Evolutionary conservation across 1,284 basidiomycete species (phyloP), one percentile per base, ranked within the genome.

Genomic region (Trametes sp.): DNA sequence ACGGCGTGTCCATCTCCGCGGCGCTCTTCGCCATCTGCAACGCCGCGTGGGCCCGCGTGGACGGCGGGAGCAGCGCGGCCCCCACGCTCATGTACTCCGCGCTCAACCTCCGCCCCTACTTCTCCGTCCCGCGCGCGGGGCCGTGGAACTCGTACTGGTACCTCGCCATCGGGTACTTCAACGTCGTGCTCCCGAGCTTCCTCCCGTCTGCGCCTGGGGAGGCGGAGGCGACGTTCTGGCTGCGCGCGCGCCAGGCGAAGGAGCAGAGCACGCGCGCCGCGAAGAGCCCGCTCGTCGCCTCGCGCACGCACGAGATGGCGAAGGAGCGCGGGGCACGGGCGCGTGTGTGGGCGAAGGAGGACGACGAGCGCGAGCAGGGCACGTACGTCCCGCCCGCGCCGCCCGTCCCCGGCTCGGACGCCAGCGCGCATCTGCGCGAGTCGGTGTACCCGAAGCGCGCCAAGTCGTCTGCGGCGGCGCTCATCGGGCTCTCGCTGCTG

Each of bases 51-150:
- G 83, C 82, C 14, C 80, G 81, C 65, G 81, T 82, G 44, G 78
- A 78, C 35, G 68, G 72, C 29, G 75, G 79, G 29, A 77, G 80
- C 54, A 76, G 75, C 64, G 81, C 85, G 62, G 74, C 87, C 51
- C 90, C 91, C 6, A 82, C 81, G 84, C 84, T 93, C 85, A 88
- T 93, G 84, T 94, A 93, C 73, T 89, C 90, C 10, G 90, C 92
- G 13, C 79, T 93, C 49, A 93, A 93, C 75, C 76, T 92, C 48
- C 84, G 92, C 8, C 86, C 89, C 1, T 84, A 85, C 72, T 77
- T 90, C 59, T 68, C 76, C 48, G 73, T 70, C 72, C 75, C 79
- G 65, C 78, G 77, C 62, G 76, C 69, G 36, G 78, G 78, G 68
- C 51, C 64, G 10, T 78, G 82, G 69, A 80, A 84, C 61, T 90